phyloP scores from a whole-genome alignment of 164 flowering plant genomes.

The Magnolia kwangsiensis region DNA sequence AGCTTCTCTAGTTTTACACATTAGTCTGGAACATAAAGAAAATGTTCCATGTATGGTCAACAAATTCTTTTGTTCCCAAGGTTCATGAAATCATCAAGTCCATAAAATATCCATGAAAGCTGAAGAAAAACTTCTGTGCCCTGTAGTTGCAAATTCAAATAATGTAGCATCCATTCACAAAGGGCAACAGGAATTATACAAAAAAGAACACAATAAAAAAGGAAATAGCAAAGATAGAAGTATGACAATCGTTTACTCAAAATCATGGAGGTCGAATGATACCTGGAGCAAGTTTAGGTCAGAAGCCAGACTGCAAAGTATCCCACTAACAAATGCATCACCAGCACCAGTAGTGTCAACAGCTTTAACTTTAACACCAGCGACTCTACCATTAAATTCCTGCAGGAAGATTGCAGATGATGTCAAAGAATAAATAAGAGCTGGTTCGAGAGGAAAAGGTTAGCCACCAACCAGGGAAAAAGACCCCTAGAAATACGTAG shows the following conservation, averaged over 20 bases:
- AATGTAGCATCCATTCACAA: background rate
- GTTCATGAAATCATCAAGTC: too few species aligned
- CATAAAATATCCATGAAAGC: background rate
- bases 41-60: too few species aligned
- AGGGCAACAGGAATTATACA: background rate
- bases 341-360: conserved; percentile 97
- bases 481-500: background rate
- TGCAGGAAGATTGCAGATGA: conserved; percentile 17
- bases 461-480: background rate
- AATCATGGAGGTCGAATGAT: background rate
- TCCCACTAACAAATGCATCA: conserved; percentile 84
- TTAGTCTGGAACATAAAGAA: too few species aligned
- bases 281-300: conserved; percentile 59
- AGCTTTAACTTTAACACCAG: conserved; percentile 57
- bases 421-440: background rate
- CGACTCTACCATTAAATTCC: conserved; percentile 74
- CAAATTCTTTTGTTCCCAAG: too few species aligned
- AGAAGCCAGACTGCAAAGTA: conserved; percentile 56
- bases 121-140: background rate
- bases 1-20: too few species aligned
- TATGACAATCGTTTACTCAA: background rate
- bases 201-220: background rate
- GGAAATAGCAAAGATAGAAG: background rate
- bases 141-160: background rate
- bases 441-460: background rate